Evolutionary conservation across 2,329 filamentous ascomycete genomes (phyloP).

Genomic region (Calonectria hawksworthii): DNA sequence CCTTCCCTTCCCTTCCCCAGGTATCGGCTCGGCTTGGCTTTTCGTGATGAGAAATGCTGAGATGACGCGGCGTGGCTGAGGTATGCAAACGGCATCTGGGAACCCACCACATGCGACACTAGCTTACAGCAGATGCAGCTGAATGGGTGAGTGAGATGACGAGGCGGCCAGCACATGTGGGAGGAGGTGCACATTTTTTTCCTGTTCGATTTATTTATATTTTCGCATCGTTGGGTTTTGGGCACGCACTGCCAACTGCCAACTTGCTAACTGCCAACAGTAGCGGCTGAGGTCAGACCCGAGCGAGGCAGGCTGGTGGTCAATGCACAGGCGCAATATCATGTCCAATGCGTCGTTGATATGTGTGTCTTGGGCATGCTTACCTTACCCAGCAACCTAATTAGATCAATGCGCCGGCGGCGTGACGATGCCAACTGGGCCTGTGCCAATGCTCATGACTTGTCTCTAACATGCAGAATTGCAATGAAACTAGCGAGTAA

Average conservation of each 20-base stretch:
- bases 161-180: not conserved
- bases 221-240: not conserved
- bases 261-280: no score
- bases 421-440: not conserved
- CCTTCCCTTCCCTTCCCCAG: not conserved
- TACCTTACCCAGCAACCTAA: constrained; percentile 9
- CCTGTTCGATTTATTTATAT: not conserved
- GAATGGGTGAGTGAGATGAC: not conserved
- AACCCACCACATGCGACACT: constrained; percentile 1
- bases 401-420: not conserved
- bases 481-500: not conserved
- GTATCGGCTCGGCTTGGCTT: constrained; percentile 1
- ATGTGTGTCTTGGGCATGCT: constrained; percentile 7
- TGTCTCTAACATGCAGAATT: not conserved
- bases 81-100: constrained; percentile 10
- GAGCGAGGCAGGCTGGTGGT: not conserved
- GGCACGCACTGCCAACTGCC: not conserved
- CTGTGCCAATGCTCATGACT: not conserved
- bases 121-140: constrained; percentile 6
- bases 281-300: constrained; percentile 2
- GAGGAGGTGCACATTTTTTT: not conserved
- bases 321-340: not conserved
- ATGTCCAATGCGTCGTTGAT: not conserved
- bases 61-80: constrained; percentile 25
- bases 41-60: not conserved